These are phyloP conservation scores for Diutina pseudorugosa DNA, from an alignment of 1,139 yeast genomes.

Conservation along the genomic window DNA sequence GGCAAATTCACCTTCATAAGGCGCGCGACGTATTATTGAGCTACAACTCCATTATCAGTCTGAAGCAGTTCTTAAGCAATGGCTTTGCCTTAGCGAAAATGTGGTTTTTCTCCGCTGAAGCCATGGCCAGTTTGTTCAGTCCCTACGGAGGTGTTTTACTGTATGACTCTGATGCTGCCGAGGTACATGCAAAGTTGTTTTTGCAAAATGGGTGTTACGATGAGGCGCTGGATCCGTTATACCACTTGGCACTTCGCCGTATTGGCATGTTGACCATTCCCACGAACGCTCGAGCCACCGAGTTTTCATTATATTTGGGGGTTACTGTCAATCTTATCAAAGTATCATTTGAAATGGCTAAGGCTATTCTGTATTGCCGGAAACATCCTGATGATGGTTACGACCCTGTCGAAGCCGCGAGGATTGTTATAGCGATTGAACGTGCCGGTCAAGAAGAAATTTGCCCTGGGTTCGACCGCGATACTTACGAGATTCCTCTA, in stretches of 20 bases:
- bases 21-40: constrained; percentile 56
- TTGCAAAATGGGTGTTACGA: background rate
- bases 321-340: background rate
- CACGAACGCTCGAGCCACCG: background rate
- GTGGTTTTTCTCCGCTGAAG: constrained; percentile 35
- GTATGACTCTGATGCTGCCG: background rate
- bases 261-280: background rate
- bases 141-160: background rate
- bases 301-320: background rate
- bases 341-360: background rate
- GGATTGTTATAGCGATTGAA: background rate
- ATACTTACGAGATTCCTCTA: background rate
- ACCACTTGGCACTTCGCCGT: background rate
- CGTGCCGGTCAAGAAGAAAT: background rate
- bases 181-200: background rate
- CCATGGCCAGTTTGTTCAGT: constrained; percentile 20
- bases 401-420: background rate
- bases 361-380: background rate
- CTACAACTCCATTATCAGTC: constrained; percentile 16
- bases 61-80: constrained; percentile 12
- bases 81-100: constrained; percentile 32
- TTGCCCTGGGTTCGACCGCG: background rate
- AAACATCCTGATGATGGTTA: background rate
- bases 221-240: background rate
- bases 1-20: constrained; percentile 57